Conservation (phyloP, 164 flowering plant genomes). For the Sextonia rubra region DNA sequence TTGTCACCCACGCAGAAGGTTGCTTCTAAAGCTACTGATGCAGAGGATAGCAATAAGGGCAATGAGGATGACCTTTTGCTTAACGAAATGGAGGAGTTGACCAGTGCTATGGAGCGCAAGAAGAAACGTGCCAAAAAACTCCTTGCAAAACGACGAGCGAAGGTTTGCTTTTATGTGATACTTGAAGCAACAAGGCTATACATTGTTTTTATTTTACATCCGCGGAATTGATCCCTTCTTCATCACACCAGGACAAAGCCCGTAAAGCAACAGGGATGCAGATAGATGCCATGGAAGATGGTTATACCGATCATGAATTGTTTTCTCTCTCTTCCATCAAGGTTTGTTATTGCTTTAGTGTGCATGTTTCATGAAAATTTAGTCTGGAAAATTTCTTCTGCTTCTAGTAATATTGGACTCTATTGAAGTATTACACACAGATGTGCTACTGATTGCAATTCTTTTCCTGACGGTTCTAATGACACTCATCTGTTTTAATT, state of each 20-base stretch:
- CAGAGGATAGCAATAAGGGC: conserved; percentile 25
- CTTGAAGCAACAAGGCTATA: neutral
- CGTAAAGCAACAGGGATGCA: conserved; percentile 83
- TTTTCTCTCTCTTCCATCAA: conserved; percentile 87
- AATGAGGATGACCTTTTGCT: conserved; percentile 79
- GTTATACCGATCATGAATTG: conserved; percentile 67
- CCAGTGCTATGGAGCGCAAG: conserved; percentile 71
- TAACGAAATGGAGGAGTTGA: conserved; percentile 89
- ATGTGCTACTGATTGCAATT: no score
- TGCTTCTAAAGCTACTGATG: conserved; percentile 24
- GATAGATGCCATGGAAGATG: conserved; percentile 75
- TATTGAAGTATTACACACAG: neutral
- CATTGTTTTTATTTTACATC: neutral
- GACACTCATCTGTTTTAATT: no score
- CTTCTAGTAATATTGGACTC: neutral
- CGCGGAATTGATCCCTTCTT: neutral
- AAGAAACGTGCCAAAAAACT: conserved; percentile 71
- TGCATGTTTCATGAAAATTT: neutral
- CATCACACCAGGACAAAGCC: conserved; percentile 62
- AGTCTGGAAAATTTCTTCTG: neutral
- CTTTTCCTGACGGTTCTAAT: no score
- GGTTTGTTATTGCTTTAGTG: conserved; percentile 29
- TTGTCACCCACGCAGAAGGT: conserved; percentile 43
- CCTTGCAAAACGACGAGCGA: conserved; percentile 65
- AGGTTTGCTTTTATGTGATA: conserved; percentile 40